Percentiles rank a stretch among this genome's conserved stretches.
Conservation (phyloP, 2,329 filamentous ascomycete genomes). For the Calonectria crousiana region DNA sequence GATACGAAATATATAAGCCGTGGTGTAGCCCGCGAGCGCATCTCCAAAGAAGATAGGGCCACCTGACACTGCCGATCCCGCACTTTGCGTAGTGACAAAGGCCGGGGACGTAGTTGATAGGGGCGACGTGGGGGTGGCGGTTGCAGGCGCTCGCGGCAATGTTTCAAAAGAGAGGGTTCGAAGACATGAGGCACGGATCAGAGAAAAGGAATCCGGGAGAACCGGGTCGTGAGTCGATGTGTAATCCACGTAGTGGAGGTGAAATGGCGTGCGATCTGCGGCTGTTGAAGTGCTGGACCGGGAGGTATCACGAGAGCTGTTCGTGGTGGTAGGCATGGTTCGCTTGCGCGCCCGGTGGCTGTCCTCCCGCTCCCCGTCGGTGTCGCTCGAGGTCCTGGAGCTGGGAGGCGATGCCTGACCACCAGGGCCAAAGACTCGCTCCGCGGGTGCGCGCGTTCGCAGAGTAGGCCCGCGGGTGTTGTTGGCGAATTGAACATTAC, state of each 20-base stretch:
- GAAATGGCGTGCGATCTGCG: conserved; percentile 59
- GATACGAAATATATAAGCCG: conserved; percentile 78
- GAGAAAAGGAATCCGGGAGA: conserved; percentile 72
- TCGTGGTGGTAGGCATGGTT: conserved; percentile 59
- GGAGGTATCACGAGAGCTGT: conserved; percentile 59
- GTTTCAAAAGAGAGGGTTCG: conserved; percentile 76
- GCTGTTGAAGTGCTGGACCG: conserved; percentile 66
- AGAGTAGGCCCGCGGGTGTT: conserved; percentile 67
- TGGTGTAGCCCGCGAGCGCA: conserved; percentile 74
- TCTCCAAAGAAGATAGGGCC: conserved; percentile 79
- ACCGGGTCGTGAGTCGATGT: conserved; percentile 76
- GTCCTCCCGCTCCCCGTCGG: conserved; percentile 63
- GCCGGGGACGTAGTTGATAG: conserved; percentile 56
- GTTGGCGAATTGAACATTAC: conserved; percentile 45
- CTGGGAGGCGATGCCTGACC: conserved; percentile 63
- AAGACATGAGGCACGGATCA: conserved; percentile 74
- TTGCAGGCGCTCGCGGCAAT: conserved; percentile 67
- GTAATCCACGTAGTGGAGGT: conserved; percentile 76
- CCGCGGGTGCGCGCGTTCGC: conserved; percentile 71
- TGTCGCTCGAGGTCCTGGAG: conserved; percentile 65
- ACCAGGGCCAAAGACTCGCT: conserved; percentile 65
- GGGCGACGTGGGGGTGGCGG: conserved; percentile 53
- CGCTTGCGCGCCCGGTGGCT: conserved; percentile 54
- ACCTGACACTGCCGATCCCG: conserved; percentile 68
- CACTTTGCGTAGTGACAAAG: conserved; percentile 67